Evolutionary conservation across 495 filamentous ascomycete genomes (phyloP), one percentile per base, ranked within the genome.

Genomic region (Podospora tetraspora): DNA sequence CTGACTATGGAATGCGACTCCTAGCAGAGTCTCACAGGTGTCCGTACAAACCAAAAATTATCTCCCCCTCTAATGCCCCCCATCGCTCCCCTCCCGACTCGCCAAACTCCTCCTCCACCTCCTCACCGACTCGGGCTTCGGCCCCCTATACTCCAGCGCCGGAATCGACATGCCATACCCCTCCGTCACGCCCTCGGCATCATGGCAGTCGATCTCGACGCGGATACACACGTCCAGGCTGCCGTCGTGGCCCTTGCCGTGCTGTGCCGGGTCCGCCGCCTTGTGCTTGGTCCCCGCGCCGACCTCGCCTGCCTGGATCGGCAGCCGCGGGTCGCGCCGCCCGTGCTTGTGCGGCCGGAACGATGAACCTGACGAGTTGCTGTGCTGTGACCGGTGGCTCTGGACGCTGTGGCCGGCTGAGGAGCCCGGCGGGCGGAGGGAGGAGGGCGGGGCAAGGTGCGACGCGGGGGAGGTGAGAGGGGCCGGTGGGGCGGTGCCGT

Each of bases 151-250:
- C 27, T 75, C 74, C 27, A 87, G 76, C 25, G 62, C 29, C 12
- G 84, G 85, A 32, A 87, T 80, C n/a, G 79, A 88, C 68, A 93
- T 84, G 37, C 89, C 91, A 74, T 93, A 93, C 19, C 83, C 82
- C 69, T 89, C 80, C 2, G 91, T 91, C 67, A 78, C 77, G 12
- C 89, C 91, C 60, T 86, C 74, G 13, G 74, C 76, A 72, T 92
- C 81, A 66, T 88, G 86, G 68, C 89, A 88, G 73, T 91, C 84
- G 66, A 88, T 87, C 79, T 94, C 91, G 27, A 94, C 87, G 5
- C 83, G 80, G 71, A 91, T 87, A 66, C 84, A 80, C 58, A 92
- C 85, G 71, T 92, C 89, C 24, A 94, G 76, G 30, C 85, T 84
- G 24, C 89, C 90, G 68, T 87, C 84, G 70, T 84, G 76, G 30